Base-by-base conservation (phyloP, 371 early-diverging fungal species). In the Coemansia sp. region DNA sequence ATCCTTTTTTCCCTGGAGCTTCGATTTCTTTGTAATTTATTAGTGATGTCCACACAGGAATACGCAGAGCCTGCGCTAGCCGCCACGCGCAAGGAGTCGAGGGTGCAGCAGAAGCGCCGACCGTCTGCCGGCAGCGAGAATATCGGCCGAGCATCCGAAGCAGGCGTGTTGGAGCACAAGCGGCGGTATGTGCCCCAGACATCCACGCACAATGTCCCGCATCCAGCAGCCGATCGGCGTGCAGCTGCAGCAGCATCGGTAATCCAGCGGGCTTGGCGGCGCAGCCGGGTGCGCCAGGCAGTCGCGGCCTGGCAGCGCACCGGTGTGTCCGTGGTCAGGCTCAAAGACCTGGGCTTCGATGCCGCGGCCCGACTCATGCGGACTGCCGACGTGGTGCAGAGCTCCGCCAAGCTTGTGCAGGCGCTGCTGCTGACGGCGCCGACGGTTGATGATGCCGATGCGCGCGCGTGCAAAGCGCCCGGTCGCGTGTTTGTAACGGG, bases 241-340 rank as follows among this genome's bases (percentile, higher is more conserved):
- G 26, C 26, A 26, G 26, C 26, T 26, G 57, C 62, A 34, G 68
- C 72, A 39, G 68, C 72, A 10, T 20, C 33, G 12, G 35, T 48
- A 16, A 72, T 72, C 12, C 72, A 68, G 57, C 72, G 57, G 31
- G 57, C 52, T 47, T 72, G 72, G 72, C 63, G 68, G 16, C 16
- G 20, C 33, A 35, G 41, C 7, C 16, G 34, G 10, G 11, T 68
- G 6, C 34, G 43, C 4, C 34, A 36, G 3, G 52, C 65, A 30
- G 36, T 68, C 3, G 12, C 10, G 14, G 43, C 16, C 26, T 72
- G 74, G 74, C 20, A 36, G 16, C 20, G 4, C 4, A 31, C 43
- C 43, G 52, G 45, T 5, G 50, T 72, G 5, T 57, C 65, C 2
- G 68, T 61, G 4, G 61, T 59, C 14, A 34, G 57, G 30, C 55